Conservation (phyloP, 345 rosid genomes). For the Eucalyptus pumila region DNA sequence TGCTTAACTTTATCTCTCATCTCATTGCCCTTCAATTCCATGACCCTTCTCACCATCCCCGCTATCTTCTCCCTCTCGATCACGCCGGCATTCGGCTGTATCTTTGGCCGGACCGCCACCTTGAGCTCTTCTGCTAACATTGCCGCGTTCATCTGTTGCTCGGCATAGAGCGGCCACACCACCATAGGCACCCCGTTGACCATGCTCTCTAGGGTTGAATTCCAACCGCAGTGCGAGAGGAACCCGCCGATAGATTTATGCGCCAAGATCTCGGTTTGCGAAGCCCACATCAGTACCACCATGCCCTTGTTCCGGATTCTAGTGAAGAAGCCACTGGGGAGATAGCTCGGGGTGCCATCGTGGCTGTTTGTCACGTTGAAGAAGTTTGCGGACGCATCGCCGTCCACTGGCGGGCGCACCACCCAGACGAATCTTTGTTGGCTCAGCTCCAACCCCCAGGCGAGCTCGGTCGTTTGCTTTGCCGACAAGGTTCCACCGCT, state of each 20-base stretch:
- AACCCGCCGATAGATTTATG: constrained; percentile 59
- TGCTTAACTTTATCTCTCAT: constrained; percentile 30
- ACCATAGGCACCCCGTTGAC: constrained; percentile 43
- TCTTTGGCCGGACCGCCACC: constrained; percentile 22
- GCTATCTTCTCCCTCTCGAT: constrained; percentile 34
- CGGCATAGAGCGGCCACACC: constrained; percentile 49
- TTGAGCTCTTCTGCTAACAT: constrained; percentile 34
- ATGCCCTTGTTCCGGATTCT: constrained; percentile 22
- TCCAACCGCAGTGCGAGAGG: constrained; percentile 74
- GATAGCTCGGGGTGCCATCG: not conserved
- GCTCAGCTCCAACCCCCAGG: constrained; percentile 24
- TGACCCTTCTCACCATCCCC: constrained; percentile 23
- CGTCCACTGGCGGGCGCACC: not conserved
- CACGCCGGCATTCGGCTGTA: not conserved
- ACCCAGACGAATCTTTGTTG: constrained; percentile 7
- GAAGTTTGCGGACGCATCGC: not conserved
- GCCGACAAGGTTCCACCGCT: constrained; percentile 47
- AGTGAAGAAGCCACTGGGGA: constrained; percentile 47
- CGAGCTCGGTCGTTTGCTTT: constrained; percentile 16
- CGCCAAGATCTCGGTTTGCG: constrained; percentile 36
- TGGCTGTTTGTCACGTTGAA: not conserved
- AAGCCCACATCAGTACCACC: constrained; percentile 44
- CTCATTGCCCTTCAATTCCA: constrained; percentile 23
- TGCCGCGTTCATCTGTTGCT: constrained; percentile 44
- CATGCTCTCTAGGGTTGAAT: constrained; percentile 47